Evolutionary conservation across 495 filamentous ascomycete genomes (phyloP).

Genomic region (Aspergillus affinis): DNA sequence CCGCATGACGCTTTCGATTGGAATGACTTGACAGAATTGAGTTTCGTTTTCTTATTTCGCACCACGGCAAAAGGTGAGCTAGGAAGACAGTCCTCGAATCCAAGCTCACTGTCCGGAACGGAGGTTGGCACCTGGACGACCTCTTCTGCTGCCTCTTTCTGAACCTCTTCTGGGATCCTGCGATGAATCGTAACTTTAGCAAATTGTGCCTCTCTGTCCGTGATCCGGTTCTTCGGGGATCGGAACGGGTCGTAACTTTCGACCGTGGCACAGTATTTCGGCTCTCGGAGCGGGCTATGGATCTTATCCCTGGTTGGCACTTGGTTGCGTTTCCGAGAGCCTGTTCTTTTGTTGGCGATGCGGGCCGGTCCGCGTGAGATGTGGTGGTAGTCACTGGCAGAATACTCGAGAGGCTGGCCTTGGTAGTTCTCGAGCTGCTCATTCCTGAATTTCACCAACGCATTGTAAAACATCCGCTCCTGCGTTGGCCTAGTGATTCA

Average conservation of each 20-base stretch:
- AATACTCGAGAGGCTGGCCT: slow-evolving; percentile 68
- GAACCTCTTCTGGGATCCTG: slow-evolving; percentile 14
- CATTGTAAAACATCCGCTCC: slow-evolving; percentile 87
- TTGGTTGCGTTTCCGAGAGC: slow-evolving; percentile 14
- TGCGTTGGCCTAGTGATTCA: slow-evolving; percentile 63
- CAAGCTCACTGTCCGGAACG: slow-evolving; percentile 25
- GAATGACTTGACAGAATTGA: slow-evolving; percentile 40
- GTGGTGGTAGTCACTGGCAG: slow-evolving; percentile 86
- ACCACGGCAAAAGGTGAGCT: slow-evolving; percentile 37
- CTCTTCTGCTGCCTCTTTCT: slow-evolving; percentile 7
- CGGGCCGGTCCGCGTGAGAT: slow-evolving; percentile 54
- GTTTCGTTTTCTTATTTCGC: slow-evolving; percentile 35
- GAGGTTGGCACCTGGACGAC: slow-evolving; percentile 23
- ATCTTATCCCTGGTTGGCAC: slow-evolving; percentile 48
- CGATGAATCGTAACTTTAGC: slow-evolving; percentile 70
- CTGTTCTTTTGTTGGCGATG: slow-evolving; percentile 44
- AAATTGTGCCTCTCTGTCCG: slow-evolving; percentile 42
- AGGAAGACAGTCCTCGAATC: slow-evolving; percentile 17
- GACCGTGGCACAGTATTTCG: slow-evolving; percentile 43
- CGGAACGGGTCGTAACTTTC: slow-evolving; percentile 83
- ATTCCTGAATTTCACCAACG: slow-evolving; percentile 76
- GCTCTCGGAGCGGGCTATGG: slow-evolving; percentile 45
- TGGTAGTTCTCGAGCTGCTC: slow-evolving; percentile 82
- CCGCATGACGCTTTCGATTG: slow-evolving; percentile 37
- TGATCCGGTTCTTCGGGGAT: slow-evolving; percentile 55